Evolutionary conservation across 2,329 filamentous ascomycete species (phyloP).

Genomic region (Neofusicoccum sp.): DNA sequence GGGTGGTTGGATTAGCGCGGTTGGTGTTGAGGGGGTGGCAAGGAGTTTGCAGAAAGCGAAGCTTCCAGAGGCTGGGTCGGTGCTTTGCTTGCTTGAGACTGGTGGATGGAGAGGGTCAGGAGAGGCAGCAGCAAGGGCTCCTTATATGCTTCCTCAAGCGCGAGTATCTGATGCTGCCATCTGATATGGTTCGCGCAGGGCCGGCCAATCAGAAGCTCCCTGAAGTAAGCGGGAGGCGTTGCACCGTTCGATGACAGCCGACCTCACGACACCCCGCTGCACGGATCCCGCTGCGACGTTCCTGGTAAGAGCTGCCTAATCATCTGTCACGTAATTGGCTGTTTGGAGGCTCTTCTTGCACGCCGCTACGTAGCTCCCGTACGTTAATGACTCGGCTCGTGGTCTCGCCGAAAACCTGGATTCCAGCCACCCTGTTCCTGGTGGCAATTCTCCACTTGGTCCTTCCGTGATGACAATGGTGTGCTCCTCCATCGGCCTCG

Average conservation of each 20-base stretch:
- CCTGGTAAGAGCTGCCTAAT: background rate
- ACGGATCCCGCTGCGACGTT: conserved; percentile 12
- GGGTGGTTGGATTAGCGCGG: background rate
- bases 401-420: background rate
- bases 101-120: background rate
- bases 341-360: background rate
- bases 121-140: background rate
- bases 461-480: background rate
- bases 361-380: background rate
- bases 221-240: conserved; percentile 17
- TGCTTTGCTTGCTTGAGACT: background rate
- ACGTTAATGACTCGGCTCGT: conserved; percentile 3
- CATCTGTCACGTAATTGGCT: background rate
- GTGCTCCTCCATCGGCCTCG: background rate
- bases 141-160: conserved; percentile 11
- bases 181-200: conserved; percentile 4
- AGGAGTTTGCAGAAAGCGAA: no score
- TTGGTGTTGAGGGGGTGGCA: background rate
- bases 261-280: conserved; percentile 14
- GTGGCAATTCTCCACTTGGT: conserved; percentile 5
- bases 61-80: background rate
- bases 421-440: background rate
- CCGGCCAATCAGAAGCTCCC: conserved; percentile 7
- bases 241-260: conserved; percentile 13
- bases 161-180: conserved; percentile 19